Conservation (phyloP, 2,329 filamentous ascomycete genomes). For the Talaromyces sp. region DNA sequence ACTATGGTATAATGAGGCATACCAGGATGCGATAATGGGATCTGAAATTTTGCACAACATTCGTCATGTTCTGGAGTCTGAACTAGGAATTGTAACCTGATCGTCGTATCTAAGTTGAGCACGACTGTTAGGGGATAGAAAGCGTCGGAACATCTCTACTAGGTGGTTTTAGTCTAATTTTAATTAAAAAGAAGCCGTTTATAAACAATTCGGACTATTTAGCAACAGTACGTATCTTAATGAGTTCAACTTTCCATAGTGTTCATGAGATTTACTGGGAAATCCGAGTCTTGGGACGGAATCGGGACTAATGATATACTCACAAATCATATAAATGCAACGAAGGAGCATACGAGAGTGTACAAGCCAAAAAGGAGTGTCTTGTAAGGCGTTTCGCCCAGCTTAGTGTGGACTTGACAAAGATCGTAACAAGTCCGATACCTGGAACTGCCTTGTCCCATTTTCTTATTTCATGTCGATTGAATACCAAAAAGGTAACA, state of each 20-base stretch:
- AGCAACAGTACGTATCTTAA: background rate
- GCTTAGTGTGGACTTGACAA: background rate
- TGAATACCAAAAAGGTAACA: background rate
- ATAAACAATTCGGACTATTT: background rate
- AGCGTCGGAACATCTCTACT: background rate
- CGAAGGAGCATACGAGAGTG: background rate
- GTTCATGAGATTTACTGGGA: background rate
- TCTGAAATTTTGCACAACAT: background rate
- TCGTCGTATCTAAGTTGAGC: background rate
- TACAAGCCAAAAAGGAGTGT: background rate
- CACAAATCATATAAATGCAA: background rate
- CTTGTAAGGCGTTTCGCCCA: background rate
- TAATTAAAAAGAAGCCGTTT: background rate
- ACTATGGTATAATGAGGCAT: conserved; percentile 4
- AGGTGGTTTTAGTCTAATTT: background rate
- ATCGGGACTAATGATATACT: background rate
- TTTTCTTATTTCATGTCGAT: background rate
- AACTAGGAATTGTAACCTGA: background rate
- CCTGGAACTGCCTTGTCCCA: background rate
- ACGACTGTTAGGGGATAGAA: background rate
- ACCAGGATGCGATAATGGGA: background rate
- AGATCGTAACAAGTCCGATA: background rate
- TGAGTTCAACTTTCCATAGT: background rate
- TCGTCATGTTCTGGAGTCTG: background rate
- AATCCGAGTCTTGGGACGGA: background rate